Conservation (phyloP, 2,329 filamentous ascomycete species). For the Whalleya microplaca region DNA sequence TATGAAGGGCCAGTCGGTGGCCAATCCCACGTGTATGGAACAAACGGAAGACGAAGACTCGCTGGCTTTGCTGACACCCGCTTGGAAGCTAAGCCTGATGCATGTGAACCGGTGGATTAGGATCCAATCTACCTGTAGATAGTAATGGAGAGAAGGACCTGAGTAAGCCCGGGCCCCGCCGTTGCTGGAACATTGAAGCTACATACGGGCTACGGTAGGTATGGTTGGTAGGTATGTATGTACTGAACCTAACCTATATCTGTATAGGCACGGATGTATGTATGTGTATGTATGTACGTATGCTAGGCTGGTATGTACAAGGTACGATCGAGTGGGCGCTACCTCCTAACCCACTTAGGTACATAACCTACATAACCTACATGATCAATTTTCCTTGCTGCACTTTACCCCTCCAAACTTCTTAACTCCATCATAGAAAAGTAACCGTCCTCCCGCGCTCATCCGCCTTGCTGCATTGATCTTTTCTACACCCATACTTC, state of each 20-base stretch:
- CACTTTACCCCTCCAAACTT: constrained; percentile 29
- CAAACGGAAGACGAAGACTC: not conserved
- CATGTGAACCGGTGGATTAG: not conserved
- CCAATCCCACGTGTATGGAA: not conserved
- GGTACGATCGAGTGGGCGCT: too few relatives aligned
- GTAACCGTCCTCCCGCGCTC: constrained; percentile 25
- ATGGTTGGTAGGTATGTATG: too few relatives aligned
- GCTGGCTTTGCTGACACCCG: not conserved
- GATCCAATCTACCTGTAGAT: not conserved
- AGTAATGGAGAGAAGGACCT: constrained; percentile 21
- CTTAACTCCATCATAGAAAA: constrained; percentile 36
- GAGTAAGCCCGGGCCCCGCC: constrained; percentile 35
- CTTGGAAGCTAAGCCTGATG: not conserved
- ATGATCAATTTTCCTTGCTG: constrained; percentile 12
- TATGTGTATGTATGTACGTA: too few relatives aligned
- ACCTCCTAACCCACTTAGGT: too few relatives aligned
- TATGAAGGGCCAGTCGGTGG: not conserved
- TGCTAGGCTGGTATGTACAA: too few relatives aligned
- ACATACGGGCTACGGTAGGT: constrained; percentile 3
- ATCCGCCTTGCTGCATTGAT: constrained; percentile 16
- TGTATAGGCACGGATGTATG: too few relatives aligned
- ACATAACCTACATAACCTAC: not conserved
- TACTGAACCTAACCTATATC: constrained; percentile 4
- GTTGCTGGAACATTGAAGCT: constrained; percentile 22
- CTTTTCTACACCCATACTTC: constrained; percentile 19